These are phyloP conservation scores for Trapa incisa DNA, from an alignment of 345 rosid species.

Conservation along the genomic window DNA sequence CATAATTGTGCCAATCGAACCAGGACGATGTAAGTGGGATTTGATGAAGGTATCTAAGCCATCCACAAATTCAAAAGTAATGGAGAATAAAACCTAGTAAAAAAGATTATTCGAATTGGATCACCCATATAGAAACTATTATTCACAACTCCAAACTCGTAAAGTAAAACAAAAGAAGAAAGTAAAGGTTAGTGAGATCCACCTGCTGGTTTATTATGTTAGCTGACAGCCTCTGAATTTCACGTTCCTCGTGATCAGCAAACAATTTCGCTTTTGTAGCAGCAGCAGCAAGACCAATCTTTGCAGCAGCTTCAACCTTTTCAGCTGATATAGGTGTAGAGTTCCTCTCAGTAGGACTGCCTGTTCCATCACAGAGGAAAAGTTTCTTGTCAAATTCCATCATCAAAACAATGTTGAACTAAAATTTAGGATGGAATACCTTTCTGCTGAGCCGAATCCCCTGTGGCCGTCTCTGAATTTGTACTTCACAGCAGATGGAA, in stretches of 20 bases:
- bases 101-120: neutral
- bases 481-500: slow-evolving; percentile 27
- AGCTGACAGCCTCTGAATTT: slow-evolving; percentile 93
- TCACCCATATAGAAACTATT: neutral
- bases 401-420: neutral
- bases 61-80: neutral
- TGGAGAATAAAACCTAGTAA: neutral
- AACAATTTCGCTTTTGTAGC: slow-evolving; percentile 91
- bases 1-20: neutral
- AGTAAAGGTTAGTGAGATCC: slow-evolving; percentile 2
- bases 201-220: slow-evolving; percentile 95
- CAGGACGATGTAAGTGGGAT: neutral
- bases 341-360: slow-evolving; percentile 41
- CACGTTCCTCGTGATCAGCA: slow-evolving; percentile 98
- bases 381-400: slow-evolving; percentile 25
- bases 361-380: slow-evolving; percentile 21
- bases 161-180: neutral
- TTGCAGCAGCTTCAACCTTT: slow-evolving; percentile 64
- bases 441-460: slow-evolving; percentile 36
- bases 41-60: neutral
- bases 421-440: slow-evolving; percentile 21
- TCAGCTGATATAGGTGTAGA: slow-evolving; percentile 42
- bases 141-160: neutral
- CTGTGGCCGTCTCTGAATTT: slow-evolving; percentile 37
- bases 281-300: slow-evolving; percentile 88